Evolutionary conservation across 192 early-diverging fungal genomes (phyloP).

Genomic region (Coemansia biformis): DNA sequence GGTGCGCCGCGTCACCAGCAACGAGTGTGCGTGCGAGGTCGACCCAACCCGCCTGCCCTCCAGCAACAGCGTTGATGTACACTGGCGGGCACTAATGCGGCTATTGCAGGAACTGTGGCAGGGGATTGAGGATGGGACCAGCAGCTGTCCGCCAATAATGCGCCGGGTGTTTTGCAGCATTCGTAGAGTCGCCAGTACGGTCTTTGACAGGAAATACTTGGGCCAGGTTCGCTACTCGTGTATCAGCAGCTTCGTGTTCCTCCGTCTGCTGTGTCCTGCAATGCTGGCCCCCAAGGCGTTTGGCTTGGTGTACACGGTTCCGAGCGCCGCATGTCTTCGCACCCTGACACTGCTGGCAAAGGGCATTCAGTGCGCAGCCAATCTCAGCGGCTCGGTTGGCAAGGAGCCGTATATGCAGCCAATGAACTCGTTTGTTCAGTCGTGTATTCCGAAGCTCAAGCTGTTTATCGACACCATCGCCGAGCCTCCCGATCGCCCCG

Average conservation of each 20-base stretch:
- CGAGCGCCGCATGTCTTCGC: conserved; percentile 52
- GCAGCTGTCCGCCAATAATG: conserved; percentile 39
- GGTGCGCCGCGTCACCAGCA: conserved; percentile 52
- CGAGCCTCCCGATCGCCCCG: neutral
- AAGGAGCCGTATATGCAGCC: conserved; percentile 68
- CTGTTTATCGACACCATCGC: conserved; percentile 59
- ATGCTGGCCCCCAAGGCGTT: conserved; percentile 67
- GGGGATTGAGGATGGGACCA: conserved; percentile 45
- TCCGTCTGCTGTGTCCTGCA: conserved; percentile 66
- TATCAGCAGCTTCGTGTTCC: conserved; percentile 65
- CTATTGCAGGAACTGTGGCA: conserved; percentile 48
- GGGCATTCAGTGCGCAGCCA: conserved; percentile 65
- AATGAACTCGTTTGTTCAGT: conserved; percentile 60
- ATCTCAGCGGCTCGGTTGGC: conserved; percentile 56
- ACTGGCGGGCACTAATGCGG: conserved; percentile 51
- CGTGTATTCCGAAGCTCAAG: conserved; percentile 56
- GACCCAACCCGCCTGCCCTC: conserved; percentile 43
- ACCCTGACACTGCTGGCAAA: conserved; percentile 70
- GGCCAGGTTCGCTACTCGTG: conserved; percentile 40
- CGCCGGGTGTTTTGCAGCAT: conserved; percentile 36
- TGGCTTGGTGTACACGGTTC: conserved; percentile 59
- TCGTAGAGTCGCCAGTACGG: conserved; percentile 6
- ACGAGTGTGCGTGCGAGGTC: conserved; percentile 60
- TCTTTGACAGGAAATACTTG: conserved; percentile 7
- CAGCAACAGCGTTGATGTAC: conserved; percentile 21